These are phyloP conservation scores for Ambrosiella cleistominuta DNA, from an alignment of 2,329 filamentous ascomycete species.

Conservation along the genomic window DNA sequence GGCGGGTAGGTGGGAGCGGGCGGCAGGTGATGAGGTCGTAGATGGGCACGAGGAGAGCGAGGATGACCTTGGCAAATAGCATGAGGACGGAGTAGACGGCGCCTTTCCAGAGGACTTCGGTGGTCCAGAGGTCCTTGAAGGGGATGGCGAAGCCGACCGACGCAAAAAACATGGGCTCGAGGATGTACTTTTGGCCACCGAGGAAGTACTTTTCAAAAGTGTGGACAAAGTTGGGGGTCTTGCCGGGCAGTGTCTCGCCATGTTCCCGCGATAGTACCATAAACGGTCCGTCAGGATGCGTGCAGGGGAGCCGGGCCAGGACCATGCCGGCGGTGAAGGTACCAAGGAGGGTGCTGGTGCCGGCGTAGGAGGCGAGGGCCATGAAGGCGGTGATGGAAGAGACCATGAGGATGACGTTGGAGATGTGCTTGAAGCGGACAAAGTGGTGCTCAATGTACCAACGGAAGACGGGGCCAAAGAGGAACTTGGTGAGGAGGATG, in stretches of 20 bases:
- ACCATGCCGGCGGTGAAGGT: conserved; percentile 25
- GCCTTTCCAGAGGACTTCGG: conserved; percentile 35
- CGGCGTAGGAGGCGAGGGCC: conserved; percentile 20
- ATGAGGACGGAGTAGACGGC: conserved; percentile 39
- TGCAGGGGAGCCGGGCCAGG: conserved; percentile 21
- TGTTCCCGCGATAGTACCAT: conserved; percentile 19
- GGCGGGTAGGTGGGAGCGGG: not conserved
- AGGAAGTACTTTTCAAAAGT: conserved; percentile 23
- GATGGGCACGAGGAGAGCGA: conserved; percentile 15
- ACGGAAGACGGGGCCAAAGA: conserved; percentile 22
- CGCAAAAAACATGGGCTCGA: conserved; percentile 42
- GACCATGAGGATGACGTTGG: conserved; percentile 19
- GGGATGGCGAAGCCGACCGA: conserved; percentile 43
- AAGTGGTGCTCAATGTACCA: conserved; percentile 20
- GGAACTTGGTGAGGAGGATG: conserved; percentile 21
- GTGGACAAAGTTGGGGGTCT: conserved; percentile 22
- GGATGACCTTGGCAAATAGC: conserved; percentile 25
- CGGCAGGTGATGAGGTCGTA: conserved; percentile 19
- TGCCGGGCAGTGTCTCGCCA: conserved; percentile 19
- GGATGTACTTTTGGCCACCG: conserved; percentile 24
- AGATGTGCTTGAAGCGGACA: conserved; percentile 18
- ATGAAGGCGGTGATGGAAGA: conserved; percentile 18
- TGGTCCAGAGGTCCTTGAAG: conserved; percentile 35
- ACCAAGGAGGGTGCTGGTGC: conserved; percentile 23
- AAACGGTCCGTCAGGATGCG: conserved; percentile 21